These are phyloP conservation scores for Morella rubra DNA, from an alignment of 306 rosid species.

Conservation along the genomic window DNA sequence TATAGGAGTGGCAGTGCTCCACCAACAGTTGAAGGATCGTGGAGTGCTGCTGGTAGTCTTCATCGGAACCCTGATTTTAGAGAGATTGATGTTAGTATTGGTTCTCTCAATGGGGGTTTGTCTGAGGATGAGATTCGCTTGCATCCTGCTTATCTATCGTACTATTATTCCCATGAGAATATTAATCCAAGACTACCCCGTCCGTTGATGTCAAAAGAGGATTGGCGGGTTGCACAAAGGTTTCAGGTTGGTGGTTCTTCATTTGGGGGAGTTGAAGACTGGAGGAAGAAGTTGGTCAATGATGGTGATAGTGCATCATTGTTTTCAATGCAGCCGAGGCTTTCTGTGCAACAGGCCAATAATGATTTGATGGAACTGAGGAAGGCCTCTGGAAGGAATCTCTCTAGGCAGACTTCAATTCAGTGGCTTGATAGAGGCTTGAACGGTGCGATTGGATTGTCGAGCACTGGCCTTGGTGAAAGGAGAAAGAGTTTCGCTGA, in stretches of 20 bases:
- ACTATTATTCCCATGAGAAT: conserved; percentile 76
- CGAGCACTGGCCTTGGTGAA: conserved; percentile 57
- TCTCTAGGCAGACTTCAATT: conserved; percentile 49
- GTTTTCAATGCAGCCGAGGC: conserved; percentile 73
- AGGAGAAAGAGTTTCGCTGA: conserved; percentile 79
- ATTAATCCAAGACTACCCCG: conserved; percentile 90
- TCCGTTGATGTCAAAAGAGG: conserved; percentile 87
- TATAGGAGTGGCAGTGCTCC: conserved; percentile 98
- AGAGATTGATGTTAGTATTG: conserved; percentile 34
- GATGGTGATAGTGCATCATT: conserved; percentile 60
- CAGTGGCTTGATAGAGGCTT: conserved; percentile 52
- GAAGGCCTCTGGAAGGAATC: conserved; percentile 50
- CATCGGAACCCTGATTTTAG: conserved; percentile 51
- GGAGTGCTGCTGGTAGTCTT: conserved; percentile 75
- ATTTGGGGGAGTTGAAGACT: conserved; percentile 56
- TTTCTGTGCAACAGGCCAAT: conserved; percentile 62
- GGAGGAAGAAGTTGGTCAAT: conserved; percentile 55
- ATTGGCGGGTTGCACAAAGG: conserved; percentile 92
- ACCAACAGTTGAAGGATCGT: conserved; percentile 89
- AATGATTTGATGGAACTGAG: conserved; percentile 66
- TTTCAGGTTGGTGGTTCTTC: conserved; percentile 69
- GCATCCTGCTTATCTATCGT: conserved; percentile 83
- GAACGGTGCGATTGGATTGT: conserved; percentile 50
- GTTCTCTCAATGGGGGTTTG: conserved; percentile 48
- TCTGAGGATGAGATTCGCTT: conserved; percentile 88